Evolutionary conservation across 2,329 filamentous ascomycete genomes (phyloP).

Genomic region (Fusarium clavum): DNA sequence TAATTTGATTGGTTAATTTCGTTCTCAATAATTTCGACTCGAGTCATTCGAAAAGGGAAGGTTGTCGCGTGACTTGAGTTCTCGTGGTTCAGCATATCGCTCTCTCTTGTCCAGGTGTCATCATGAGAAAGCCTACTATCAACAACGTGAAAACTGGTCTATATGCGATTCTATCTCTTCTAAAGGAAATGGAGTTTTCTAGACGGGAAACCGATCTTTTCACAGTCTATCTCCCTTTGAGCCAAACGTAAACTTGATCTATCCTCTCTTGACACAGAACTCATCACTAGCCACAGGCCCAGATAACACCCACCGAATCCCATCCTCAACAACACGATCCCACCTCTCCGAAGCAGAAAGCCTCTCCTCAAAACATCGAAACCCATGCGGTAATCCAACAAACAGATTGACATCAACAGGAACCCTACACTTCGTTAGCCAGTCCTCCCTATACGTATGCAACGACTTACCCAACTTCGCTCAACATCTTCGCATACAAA

Average conservation of each 20-base stretch:
- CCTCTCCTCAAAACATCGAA: slow-evolving; percentile 5
- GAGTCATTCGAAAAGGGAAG: neutral
- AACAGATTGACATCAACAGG: neutral
- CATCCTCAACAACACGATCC: slow-evolving; percentile 4
- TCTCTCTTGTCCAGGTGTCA: no score
- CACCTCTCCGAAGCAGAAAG: neutral
- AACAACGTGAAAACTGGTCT: no score
- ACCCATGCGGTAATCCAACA: neutral
- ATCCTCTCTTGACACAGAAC: neutral
- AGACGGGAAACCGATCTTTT: no score
- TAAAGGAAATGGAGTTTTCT: no score
- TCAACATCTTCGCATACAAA: slow-evolving; percentile 5
- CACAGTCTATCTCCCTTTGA: neutral
- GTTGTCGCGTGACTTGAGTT: neutral
- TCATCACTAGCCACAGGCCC: neutral
- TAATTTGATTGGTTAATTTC: no score
- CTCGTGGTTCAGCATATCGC: no score
- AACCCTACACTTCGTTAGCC: neutral
- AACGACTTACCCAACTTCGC: slow-evolving; percentile 2
- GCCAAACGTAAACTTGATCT: no score
- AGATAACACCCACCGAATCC: neutral
- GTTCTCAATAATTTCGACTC: no score
- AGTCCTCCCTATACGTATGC: fast-evolving
- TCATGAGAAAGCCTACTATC: no score
- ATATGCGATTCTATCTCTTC: no score